phyloP scores from a whole-genome alignment of 2,329 filamentous ascomycete species.

The Dothideomycetes sp. region DNA sequence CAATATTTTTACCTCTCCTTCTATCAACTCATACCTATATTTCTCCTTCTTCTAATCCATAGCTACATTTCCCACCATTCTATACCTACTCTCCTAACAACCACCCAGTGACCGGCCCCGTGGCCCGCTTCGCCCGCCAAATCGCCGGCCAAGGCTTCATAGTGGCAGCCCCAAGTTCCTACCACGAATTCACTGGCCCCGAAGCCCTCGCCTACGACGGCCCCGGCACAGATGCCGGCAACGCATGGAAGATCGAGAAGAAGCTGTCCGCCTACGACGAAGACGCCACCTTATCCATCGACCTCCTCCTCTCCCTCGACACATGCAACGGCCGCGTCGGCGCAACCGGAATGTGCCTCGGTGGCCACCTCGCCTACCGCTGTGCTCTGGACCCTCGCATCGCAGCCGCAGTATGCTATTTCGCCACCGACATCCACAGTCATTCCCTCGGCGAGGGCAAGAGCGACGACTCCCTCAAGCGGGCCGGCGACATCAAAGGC shows the following conservation, averaged over 20 bases:
- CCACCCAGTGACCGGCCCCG: conserved; percentile 69
- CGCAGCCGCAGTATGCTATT: conserved; percentile 71
- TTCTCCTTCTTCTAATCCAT: no score
- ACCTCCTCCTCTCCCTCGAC: conserved; percentile 27
- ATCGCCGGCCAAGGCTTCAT: conserved; percentile 92
- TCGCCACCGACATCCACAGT: conserved; percentile 83
- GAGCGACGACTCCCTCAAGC: conserved; percentile 49
- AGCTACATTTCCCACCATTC: no score
- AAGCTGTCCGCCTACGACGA: conserved; percentile 75
- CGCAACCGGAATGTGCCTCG: conserved; percentile 82
- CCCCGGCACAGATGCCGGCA: conserved; percentile 78
- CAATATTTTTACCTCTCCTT: no score
- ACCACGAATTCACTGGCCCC: conserved; percentile 85
- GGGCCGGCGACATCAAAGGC: conserved; percentile 58
- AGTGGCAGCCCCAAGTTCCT: conserved; percentile 78
- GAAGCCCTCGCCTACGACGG: conserved; percentile 77
- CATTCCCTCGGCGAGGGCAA: conserved; percentile 61
- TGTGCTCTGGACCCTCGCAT: conserved; percentile 67
- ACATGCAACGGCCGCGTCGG: conserved; percentile 66
- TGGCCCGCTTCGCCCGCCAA: conserved; percentile 78
- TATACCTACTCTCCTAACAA: neutral
- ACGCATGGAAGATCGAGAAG: conserved; percentile 71
- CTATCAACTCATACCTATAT: no score
- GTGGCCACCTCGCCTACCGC: conserved; percentile 72
- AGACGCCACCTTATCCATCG: conserved; percentile 34